A percentile compares a stretch with the other conserved stretches of the same genome.
Conservation (phyloP, 768 basidiomycete species). For the Leucocoprinus birnbaumii region DNA sequence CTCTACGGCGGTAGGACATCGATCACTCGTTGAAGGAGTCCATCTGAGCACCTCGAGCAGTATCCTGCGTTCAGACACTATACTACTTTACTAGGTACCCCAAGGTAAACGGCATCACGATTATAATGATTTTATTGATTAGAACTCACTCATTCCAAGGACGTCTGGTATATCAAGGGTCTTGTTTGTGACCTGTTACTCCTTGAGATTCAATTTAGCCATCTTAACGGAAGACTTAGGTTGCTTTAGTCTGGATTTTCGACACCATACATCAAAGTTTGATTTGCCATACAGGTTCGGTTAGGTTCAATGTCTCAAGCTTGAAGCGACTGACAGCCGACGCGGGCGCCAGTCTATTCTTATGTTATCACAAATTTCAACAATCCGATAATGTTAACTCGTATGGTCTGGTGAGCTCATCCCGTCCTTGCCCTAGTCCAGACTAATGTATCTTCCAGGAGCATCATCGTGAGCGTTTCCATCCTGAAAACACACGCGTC, state of each 20-base stretch:
- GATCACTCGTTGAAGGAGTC: not conserved
- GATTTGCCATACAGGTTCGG: constrained; percentile 51
- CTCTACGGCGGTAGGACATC: constrained; percentile 48
- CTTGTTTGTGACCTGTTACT: constrained; percentile 30
- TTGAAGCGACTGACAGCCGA: not conserved
- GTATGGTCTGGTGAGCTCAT: constrained; percentile 44
- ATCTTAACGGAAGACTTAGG: constrained; percentile 26
- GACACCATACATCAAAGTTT: constrained; percentile 53
- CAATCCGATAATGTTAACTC: constrained; percentile 32
- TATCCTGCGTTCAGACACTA: constrained; percentile 55
- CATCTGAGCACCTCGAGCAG: constrained; percentile 23
- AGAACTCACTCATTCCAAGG: constrained; percentile 22
- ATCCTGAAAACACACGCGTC: too few relatives aligned
- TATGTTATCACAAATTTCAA: constrained; percentile 52
- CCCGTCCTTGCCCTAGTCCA: not conserved
- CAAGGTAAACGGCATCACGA: constrained; percentile 21
- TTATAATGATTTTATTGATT: constrained; percentile 10
- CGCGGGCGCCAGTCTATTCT: constrained; percentile 39
- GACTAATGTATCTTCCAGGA: constrained; percentile 29
- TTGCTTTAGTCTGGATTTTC: constrained; percentile 43
- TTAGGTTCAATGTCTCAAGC: not conserved
- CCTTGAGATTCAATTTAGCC: not conserved
- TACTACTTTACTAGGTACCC: constrained; percentile 50
- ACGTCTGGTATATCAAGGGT: constrained; percentile 49
- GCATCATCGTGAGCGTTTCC: constrained; percentile 40